Base-by-base conservation (phyloP, 2,329 filamentous ascomycete genomes). In the Seiridium cupressi region DNA sequence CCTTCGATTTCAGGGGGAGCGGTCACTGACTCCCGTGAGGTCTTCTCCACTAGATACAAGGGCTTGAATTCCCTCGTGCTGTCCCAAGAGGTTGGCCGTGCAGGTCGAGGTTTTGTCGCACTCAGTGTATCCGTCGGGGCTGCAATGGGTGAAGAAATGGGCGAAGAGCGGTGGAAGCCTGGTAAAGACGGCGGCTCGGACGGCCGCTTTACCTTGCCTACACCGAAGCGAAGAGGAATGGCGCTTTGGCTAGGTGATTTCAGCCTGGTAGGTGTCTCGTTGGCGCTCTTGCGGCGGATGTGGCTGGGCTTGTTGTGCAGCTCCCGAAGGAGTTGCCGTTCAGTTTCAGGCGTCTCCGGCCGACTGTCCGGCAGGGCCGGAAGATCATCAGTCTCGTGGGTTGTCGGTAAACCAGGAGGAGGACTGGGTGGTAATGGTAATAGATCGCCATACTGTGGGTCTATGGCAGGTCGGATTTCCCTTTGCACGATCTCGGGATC, bases 31-130 rank as follows among this genome's bases (percentile, higher is more conserved):
- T 73, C 73, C 47, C 78, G 76, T 7, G 79, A 77, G 3, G 77
- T 78, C 64, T 78, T 87, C 72, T 96, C 91, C 5, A 96, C 85
- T 31, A 97, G 86, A 74, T 91, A 94, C 7, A 97, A 77, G 0
- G 93, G 93, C 65, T 90, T 88, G 68, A 93, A 89, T 70, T 95
- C 92, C 58, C 84, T 84, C 18, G 81, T 82, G 64, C 76, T 84
- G 49, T 87, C 85, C 85, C 85, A 88, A 0, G 84, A 88, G 10
- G 77, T 85, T 10, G 84, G 84, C 4, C 86, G 79, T 31, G 79
- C 79, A 34, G 78, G 68, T 47, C 75, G 70, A 55, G 75, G 72
- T 65, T 76, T 80, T 11, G 67, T 66, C 11, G 73, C 64, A 38
- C 70, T 71, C 59, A 64, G 68, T 18, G 70, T 62, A 64, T 81